Conservation (phyloP, 1,139 yeast genomes). For the Pichia sp. region DNA sequence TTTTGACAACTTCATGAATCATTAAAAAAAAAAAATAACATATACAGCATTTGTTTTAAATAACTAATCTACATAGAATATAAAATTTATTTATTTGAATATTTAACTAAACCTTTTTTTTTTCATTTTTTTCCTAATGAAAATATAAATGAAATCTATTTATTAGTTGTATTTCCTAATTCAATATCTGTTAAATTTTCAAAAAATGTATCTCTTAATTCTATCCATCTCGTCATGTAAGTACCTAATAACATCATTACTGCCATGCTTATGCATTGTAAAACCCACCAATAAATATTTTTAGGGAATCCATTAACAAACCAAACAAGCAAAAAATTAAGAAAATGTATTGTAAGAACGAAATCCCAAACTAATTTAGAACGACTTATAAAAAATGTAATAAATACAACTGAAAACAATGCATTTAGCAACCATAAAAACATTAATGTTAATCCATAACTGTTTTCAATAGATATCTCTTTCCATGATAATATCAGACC, state of each 20-base stretch:
- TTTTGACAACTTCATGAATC: conserved; percentile 34
- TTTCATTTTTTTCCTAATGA: background rate
- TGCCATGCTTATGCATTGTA: conserved; percentile 63
- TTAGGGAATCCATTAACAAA: conserved; percentile 60
- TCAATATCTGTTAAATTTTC: conserved; percentile 66
- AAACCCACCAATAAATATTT: conserved; percentile 75
- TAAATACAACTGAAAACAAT: conserved; percentile 67
- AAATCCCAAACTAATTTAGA: conserved; percentile 95
- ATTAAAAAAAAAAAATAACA: too few species aligned
- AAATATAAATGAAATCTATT: too few species aligned
- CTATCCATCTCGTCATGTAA: conserved; percentile 84
- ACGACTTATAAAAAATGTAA: conserved; percentile 84
- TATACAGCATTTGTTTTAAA: too few species aligned
- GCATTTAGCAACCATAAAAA: conserved; percentile 78
- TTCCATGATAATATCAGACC: conserved; percentile 84
- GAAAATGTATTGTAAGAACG: conserved; percentile 80
- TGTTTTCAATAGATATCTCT: conserved; percentile 63
- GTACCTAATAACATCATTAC: conserved; percentile 76
- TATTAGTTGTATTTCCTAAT: conserved; percentile 31
- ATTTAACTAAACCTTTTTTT: too few species aligned
- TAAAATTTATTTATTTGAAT: too few species aligned
- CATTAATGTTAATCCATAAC: conserved; percentile 71
- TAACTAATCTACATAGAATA: too few species aligned
- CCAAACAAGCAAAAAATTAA: conserved; percentile 70
- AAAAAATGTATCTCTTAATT: conserved; percentile 80